Evolutionary conservation across 495 filamentous ascomycete genomes (phyloP).

Genomic region (Podospora anserina): DNA sequence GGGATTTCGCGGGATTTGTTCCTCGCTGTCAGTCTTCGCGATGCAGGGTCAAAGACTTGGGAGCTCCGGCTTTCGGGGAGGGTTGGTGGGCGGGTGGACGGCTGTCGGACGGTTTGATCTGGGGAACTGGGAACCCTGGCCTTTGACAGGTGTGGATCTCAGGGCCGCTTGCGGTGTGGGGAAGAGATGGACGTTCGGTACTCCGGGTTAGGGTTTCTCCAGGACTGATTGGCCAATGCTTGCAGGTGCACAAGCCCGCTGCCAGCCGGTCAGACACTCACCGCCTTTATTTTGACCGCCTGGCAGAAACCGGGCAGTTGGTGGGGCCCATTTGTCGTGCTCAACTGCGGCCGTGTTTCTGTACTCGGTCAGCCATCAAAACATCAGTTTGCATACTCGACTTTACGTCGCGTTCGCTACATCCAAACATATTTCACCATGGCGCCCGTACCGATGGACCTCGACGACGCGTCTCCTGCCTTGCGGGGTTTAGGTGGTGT

Average conservation of each 20-base stretch:
- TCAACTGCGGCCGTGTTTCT: not conserved
- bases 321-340: not conserved
- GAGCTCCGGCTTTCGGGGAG: slow-evolving; percentile 5
- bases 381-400: not conserved
- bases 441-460: slow-evolving; percentile 53
- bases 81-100: not conserved
- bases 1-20: not conserved
- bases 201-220: not conserved
- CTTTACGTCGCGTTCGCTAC: not conserved
- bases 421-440: slow-evolving; percentile 27
- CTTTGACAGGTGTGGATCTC: not conserved
- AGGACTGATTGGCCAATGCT: not conserved
- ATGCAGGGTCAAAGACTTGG: slow-evolving; percentile 5
- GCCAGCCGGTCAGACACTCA: not conserved
- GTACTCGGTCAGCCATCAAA: not conserved
- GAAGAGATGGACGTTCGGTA: not conserved
- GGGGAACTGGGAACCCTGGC: not conserved
- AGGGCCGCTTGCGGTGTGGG: not conserved
- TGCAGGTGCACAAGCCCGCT: not conserved
- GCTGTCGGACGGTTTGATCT: too few relatives aligned
- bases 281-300: slow-evolving; percentile 13
- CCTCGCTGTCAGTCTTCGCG: not conserved
- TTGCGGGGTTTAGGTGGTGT: slow-evolving; percentile 39
- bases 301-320: slow-evolving; percentile 14
- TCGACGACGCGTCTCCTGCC: slow-evolving; percentile 44